Evolutionary conservation across 345 rosid species (phyloP).

Genomic region (Salix caprea): DNA sequence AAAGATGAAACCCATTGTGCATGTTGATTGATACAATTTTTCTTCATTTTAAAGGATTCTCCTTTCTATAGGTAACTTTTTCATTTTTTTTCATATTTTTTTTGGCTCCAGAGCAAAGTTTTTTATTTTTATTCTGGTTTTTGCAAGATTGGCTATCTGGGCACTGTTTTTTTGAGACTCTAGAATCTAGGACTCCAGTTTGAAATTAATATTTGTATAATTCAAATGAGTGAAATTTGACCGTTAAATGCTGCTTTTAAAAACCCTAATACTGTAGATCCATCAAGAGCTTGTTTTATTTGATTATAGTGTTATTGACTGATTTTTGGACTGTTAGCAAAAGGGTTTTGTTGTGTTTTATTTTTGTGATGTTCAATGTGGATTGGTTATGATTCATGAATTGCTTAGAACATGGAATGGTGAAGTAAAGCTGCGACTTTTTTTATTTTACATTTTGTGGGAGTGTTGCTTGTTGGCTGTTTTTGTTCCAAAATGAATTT

Average conservation of each 20-base stretch:
- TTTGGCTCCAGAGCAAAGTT: background rate
- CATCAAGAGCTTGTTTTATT: conserved; percentile 7
- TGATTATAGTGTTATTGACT: background rate
- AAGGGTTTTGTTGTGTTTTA: background rate
- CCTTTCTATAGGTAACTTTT: conserved; percentile 10
- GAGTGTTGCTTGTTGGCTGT: background rate
- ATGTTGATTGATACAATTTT: conserved; percentile 17
- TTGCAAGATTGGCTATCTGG: background rate
- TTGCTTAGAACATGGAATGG: background rate
- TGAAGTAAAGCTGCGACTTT: background rate
- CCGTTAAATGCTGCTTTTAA: background rate
- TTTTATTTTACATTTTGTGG: background rate
- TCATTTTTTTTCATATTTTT: background rate
- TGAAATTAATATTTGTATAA: background rate
- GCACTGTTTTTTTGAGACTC: background rate
- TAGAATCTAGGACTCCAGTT: conserved; percentile 7
- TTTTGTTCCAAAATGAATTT: background rate
- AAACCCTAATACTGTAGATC: conserved; percentile 16
- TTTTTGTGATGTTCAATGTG: background rate
- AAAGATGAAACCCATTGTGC: conserved; percentile 11
- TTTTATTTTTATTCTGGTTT: background rate
- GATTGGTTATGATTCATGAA: background rate
- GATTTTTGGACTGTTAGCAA: background rate
- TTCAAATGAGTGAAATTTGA: background rate
- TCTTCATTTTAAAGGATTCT: conserved; percentile 2